Percentiles rank a stretch among this genome's conserved stretches.
phyloP scores from a whole-genome alignment of 768 basidiomycete genomes.

The Scleroderma bovista region DNA sequence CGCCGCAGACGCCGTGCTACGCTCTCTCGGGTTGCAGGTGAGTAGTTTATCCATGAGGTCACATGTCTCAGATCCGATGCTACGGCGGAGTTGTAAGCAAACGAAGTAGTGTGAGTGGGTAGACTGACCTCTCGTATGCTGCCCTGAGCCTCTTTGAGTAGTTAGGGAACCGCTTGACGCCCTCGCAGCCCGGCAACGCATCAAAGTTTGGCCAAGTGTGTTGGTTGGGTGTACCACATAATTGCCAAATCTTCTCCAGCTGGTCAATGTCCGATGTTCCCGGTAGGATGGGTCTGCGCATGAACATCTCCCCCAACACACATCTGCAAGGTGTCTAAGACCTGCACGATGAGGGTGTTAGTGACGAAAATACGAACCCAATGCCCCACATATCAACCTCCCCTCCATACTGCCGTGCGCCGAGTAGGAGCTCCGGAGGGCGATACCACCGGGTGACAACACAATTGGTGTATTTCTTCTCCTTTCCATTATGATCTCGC shows the following conservation, averaged over 20 bases:
- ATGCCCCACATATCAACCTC: conserved; percentile 98
- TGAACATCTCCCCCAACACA: conserved; percentile 96
- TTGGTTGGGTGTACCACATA: conserved; percentile 87
- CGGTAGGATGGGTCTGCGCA: conserved; percentile 76
- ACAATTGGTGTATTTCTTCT: conserved; percentile 87
- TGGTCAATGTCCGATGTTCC: conserved; percentile 92
- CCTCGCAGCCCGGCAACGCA: conserved; percentile 71
- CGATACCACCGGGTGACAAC: conserved; percentile 95
- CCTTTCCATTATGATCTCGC: conserved; percentile 39
- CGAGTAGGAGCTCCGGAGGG: conserved; percentile 87
- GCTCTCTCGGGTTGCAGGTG: conserved; percentile 74
- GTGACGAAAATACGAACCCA: conserved; percentile 50
- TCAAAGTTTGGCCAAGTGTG: conserved; percentile 79
- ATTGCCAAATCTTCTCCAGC: conserved; percentile 78
- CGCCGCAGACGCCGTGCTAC: conserved; percentile 81
- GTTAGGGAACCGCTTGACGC: conserved; percentile 57
- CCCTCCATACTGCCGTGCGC: conserved; percentile 84
- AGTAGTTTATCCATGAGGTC: conserved; percentile 82
- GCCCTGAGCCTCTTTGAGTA: conserved; percentile 51
- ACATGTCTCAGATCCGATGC: conserved; percentile 66
- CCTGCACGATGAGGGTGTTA: not conserved
- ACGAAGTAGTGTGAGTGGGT: conserved; percentile 1
- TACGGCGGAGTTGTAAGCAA: conserved; percentile 21
- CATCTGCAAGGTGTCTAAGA: conserved; percentile 46
- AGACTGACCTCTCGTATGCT: conserved; percentile 54